Percentiles rank a stretch among this genome's conserved stretches.
Evolutionary conservation across 1,284 basidiomycete genomes (phyloP).

Genomic region (Bjerkandera adusta): DNA sequence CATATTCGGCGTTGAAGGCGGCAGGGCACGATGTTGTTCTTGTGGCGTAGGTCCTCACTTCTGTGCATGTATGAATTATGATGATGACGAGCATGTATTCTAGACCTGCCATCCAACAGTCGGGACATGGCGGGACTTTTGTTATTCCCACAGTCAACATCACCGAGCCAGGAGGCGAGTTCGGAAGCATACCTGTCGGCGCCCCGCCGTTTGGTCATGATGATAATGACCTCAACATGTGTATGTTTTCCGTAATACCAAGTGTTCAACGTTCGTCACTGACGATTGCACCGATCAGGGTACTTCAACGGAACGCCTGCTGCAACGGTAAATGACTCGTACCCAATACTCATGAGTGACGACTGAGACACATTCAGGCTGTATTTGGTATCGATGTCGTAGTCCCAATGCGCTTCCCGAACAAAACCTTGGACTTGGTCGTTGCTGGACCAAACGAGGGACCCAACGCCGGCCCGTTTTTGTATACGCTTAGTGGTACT

Average conservation of each 20-base stretch:
- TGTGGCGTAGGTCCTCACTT: constrained; percentile 21
- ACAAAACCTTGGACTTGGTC: constrained; percentile 25
- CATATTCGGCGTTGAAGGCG: constrained; percentile 23
- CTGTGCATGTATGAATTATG: neutral
- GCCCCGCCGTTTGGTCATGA: constrained; percentile 29
- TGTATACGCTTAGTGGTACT: constrained; percentile 29
- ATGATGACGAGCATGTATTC: neutral
- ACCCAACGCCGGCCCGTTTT: constrained; percentile 26
- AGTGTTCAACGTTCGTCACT: neutral
- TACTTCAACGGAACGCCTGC: constrained; percentile 31
- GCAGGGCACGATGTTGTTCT: constrained; percentile 28
- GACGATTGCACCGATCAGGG: constrained; percentile 12
- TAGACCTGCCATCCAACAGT: constrained; percentile 30
- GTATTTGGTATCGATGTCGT: constrained; percentile 28
- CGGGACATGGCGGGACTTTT: constrained; percentile 30
- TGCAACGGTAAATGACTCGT: constrained; percentile 18
- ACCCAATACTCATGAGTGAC: neutral
- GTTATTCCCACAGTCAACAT: constrained; percentile 29
- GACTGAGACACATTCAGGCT: constrained; percentile 14
- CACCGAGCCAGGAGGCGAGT: constrained; percentile 28
- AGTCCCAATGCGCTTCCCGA: constrained; percentile 24
- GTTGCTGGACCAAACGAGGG: constrained; percentile 31
- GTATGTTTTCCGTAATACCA: constrained; percentile 17
- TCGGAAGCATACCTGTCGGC: constrained; percentile 25
- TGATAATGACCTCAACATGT: constrained; percentile 21